Evolutionary conservation across 805 yeast species (phyloP).

Genomic region (Saccharomycopsis synnaedendra): DNA sequence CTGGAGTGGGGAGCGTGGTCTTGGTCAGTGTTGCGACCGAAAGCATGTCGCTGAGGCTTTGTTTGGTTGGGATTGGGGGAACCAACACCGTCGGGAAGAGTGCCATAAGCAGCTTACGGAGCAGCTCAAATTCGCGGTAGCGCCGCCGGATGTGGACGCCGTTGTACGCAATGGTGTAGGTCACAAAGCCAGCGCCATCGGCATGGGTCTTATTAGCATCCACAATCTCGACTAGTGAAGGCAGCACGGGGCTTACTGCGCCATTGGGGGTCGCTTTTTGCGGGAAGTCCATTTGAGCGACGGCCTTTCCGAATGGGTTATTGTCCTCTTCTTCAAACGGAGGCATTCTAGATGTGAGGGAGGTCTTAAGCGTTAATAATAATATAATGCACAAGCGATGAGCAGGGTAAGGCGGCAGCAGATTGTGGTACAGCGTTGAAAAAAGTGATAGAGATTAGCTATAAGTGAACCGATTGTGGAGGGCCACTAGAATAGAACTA

Average conservation of each 20-base stretch:
- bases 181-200: conserved; percentile 50
- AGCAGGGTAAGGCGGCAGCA: neutral
- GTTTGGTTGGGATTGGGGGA: conserved; percentile 92
- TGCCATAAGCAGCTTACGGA: conserved; percentile 59
- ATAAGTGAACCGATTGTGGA: no score
- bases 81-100: conserved; percentile 72
- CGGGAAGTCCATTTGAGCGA: conserved; percentile 14
- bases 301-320: conserved; percentile 14
- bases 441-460: no score
- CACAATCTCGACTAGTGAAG: conserved; percentile 29
- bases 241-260: neutral
- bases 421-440: no score
- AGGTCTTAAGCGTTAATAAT: neutral
- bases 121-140: conserved; percentile 84
- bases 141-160: conserved; percentile 53
- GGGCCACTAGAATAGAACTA: no score
- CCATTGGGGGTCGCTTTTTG: neutral
- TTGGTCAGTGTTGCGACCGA: conserved; percentile 4
- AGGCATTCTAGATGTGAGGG: no score
- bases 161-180: conserved; percentile 66
- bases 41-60: conserved; percentile 27
- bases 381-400: neutral
- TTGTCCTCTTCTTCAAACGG: conserved; percentile 14
- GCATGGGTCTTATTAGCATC: conserved; percentile 75
- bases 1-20: neutral